Evolutionary conservation across 768 basidiomycete genomes (phyloP), one percentile per base, ranked within the genome.

Genomic region (Ephemerocybe angulata): DNA sequence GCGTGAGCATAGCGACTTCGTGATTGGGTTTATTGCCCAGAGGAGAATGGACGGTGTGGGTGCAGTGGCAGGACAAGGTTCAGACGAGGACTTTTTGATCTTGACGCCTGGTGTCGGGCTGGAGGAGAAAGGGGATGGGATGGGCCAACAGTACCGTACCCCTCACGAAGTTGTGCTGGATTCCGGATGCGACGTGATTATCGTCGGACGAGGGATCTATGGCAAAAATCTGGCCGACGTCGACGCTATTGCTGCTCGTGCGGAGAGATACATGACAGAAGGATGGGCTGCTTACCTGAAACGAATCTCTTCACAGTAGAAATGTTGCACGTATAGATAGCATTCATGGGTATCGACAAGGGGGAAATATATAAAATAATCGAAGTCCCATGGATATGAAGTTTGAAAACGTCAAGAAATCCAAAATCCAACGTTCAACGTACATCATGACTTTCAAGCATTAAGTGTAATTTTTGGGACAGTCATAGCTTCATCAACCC

Each of bases 131-230:
- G 90, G 88, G 7, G 97, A 98, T 68, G 72, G 74, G 10, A 87
- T 94, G 86, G 97, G 95, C 17, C 96, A 98, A 70, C 93, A 97
- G 68, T 98, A 98, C 69, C 78, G 92, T 53, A 93, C 94, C 3
- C 97, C 97, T 1, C 72, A 80, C 29, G 79, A 95, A 67, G 95
- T 95, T 24, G 75, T 99, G 27, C 65, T 82, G 17, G 84, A 88
- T 42, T 82, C 81, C 42, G 95, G 93, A 27, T 91, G 91, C 67
- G 97, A 99, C 72, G 81, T 98, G 21, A 98, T 98, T 66, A 98
- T 99, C 56, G 97, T 99, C 43, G 97, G 97, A 27, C 77, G 97
- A 56, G 97, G 97, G 0, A 87, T 99, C 35, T 95, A 97, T 68
- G 93, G 90, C 19, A 77, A 79, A 50, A 75, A 77, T 56, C 67